Base-by-base conservation (phyloP, 1,284 basidiomycete genomes). In the Mycocalia duriaeana region DNA sequence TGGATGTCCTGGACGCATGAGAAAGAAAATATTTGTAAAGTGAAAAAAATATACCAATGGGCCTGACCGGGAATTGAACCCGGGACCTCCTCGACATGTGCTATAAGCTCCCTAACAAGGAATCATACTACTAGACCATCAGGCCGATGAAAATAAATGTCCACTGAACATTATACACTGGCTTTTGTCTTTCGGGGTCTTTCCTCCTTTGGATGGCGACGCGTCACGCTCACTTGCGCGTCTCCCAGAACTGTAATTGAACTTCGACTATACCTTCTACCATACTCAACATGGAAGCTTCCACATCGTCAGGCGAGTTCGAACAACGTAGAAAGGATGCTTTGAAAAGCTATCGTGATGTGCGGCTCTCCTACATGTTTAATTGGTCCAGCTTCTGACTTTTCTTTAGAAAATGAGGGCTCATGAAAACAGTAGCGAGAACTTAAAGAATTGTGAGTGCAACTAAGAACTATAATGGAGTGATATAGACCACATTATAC, bases 21-120 rank as follows among this genome's bases (percentile, higher is more conserved):
- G n/a, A 14, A 50, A 48, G 44, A 22, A 7, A 44, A 52, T 54
- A 46, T 47, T 49, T 31, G 9, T 11, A 45, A 48, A 49, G 26
- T 24, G 23, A 45, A 53, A 56, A 51, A 58, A 53, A 52, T 50
- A 50, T 51, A 28, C 13, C 14, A n/a, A 22, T 8, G 82, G 82
- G 81, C 82, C 81, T 84, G 76, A 78, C 81, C 78, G 81, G 82
- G 82, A 85, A 85, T 85, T 85, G 83, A 86, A 85, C 83, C 82
- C 80, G 79, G 82, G 82, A 85, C 82, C 82, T 84, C 83, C 81
- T 84, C 81, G 82, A 83, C 52, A 64, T 57, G 45, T 49, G 14
- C 22, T 25, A 47, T 11, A 22, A 18, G 18, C 18, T 7, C 76
- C 76, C 77, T 76, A 79, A 76, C 75, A 79, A 80, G 77, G 77